These are phyloP conservation scores for Plasmopara viticola DNA, from an alignment of 352 stramenopile genomes.

Conservation along the genomic window DNA sequence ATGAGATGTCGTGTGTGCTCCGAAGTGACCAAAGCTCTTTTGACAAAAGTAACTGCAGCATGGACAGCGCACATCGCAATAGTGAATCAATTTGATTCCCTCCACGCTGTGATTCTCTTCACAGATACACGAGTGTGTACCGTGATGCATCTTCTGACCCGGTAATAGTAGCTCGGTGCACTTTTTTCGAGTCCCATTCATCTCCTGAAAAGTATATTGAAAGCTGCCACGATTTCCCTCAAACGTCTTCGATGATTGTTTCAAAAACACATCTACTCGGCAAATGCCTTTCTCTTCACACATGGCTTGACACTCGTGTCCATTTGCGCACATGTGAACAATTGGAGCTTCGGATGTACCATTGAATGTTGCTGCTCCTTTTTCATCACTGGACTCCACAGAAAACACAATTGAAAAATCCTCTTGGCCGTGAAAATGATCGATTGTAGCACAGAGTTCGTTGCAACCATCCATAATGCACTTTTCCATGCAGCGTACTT, in stretches of 20 bases:
- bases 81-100: slow-evolving; percentile 39
- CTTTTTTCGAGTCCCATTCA: slow-evolving; percentile 71
- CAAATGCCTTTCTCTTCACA: slow-evolving; percentile 62
- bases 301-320: slow-evolving; percentile 46
- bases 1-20: slow-evolving; percentile 54
- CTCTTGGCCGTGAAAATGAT: slow-evolving; percentile 66
- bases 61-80: slow-evolving; percentile 60
- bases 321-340: slow-evolving; percentile 56
- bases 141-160: slow-evolving; percentile 39
- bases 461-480: slow-evolving; percentile 61
- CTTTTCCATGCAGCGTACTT: slow-evolving; percentile 44
- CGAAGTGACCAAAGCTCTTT: slow-evolving; percentile 47
- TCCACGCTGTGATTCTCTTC: slow-evolving; percentile 10
- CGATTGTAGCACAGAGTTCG: slow-evolving; percentile 32
- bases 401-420: slow-evolving; percentile 42
- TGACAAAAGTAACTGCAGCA: slow-evolving; percentile 77
- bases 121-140: slow-evolving; percentile 40
- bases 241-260: slow-evolving; percentile 66
- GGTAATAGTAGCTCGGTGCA: slow-evolving; percentile 34
- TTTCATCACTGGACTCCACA: slow-evolving; percentile 36
- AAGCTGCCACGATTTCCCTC: slow-evolving; percentile 47
- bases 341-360: slow-evolving; percentile 28
- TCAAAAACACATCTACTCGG: slow-evolving; percentile 59
- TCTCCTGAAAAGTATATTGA: slow-evolving; percentile 72
- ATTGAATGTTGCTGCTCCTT: slow-evolving; percentile 35